phyloP scores from a whole-genome alignment of 257 asterid genomes.

The Jacaranda mimosifolia region DNA sequence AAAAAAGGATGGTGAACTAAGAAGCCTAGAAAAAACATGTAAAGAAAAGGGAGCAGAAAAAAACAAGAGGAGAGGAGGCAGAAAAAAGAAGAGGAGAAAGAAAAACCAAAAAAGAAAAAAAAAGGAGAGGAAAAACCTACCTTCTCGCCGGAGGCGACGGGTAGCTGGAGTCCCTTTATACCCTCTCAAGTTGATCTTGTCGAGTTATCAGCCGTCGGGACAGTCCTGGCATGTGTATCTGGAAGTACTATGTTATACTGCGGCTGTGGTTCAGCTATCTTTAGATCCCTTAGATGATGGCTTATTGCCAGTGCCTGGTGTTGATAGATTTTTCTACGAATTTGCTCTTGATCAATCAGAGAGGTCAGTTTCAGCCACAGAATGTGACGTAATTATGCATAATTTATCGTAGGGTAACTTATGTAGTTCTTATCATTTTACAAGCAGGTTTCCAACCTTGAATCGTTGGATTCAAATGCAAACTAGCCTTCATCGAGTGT shows the following conservation, averaged over 20 bases:
- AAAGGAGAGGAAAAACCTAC: too few relatives aligned
- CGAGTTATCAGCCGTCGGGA: conserved; percentile 93
- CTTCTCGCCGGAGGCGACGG: too few relatives aligned
- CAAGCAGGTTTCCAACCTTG: conserved; percentile 90
- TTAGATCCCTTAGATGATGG: conserved; percentile 74
- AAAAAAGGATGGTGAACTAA: too few relatives aligned
- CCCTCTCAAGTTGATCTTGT: conserved; percentile 92
- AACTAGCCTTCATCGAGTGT: conserved; percentile 93
- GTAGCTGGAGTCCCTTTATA: conserved; percentile 75
- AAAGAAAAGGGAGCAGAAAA: too few relatives aligned
- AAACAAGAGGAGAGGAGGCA: too few relatives aligned
- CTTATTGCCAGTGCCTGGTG: conserved; percentile 67
- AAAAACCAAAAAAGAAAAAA: too few relatives aligned
- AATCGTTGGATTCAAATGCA: conserved; percentile 99
- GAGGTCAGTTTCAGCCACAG: conserved; percentile 68
- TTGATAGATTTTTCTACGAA: conserved; percentile 84
- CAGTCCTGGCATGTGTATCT: conserved; percentile 94
- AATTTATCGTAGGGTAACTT: conserved; percentile 34
- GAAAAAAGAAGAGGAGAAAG: too few relatives aligned
- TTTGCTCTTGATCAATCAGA: conserved; percentile 97
- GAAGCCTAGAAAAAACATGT: too few relatives aligned
- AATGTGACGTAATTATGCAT: conserved; percentile 28
- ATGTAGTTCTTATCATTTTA: conserved; percentile 37
- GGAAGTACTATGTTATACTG: conserved; percentile 90
- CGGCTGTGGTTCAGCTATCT: conserved; percentile 77